Conservation (phyloP, 2,329 filamentous ascomycete species). For the Davidsoniella eucalypti region DNA sequence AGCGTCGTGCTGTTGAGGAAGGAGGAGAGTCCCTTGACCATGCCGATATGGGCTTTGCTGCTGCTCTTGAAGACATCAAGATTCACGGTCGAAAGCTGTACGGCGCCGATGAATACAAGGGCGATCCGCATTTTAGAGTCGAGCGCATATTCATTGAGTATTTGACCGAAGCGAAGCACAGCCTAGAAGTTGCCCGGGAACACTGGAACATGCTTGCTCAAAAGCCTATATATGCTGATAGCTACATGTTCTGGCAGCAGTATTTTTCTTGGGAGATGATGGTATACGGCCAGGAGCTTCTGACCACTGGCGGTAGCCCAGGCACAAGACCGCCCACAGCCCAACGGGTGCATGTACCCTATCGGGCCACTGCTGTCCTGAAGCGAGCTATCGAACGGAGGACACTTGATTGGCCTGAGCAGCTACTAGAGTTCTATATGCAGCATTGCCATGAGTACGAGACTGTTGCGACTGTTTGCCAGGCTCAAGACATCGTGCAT, state of each 20-base stretch:
- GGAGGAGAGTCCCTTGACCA: constrained; percentile 74
- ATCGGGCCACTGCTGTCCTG: constrained; percentile 59
- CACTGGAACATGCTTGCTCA: constrained; percentile 58
- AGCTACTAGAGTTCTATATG: constrained; percentile 55
- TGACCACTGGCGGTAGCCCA: constrained; percentile 28
- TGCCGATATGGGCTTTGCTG: constrained; percentile 74
- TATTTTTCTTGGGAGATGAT: constrained; percentile 90
- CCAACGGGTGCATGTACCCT: constrained; percentile 37
- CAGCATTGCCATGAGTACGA: constrained; percentile 86
- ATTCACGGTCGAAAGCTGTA: constrained; percentile 62
- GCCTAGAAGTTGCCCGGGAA: constrained; percentile 57
- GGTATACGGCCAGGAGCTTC: constrained; percentile 25
- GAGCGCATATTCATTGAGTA: constrained; percentile 89
- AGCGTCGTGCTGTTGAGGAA: constrained; percentile 58
- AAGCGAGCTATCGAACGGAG: constrained; percentile 48
- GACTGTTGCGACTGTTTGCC: constrained; percentile 55
- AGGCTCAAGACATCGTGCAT: constrained; percentile 56
- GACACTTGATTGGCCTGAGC: constrained; percentile 61
- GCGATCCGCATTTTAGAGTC: constrained; percentile 77
- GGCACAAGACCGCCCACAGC: constrained; percentile 26
- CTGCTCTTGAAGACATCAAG: constrained; percentile 71
- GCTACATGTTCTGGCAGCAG: constrained; percentile 83
- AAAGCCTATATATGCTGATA: constrained; percentile 50
- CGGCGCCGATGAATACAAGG: constrained; percentile 54
- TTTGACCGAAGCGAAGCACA: constrained; percentile 66